Evolutionary conservation across 2,329 filamentous ascomycete genomes (phyloP), one percentile per base, ranked within the genome.

Genomic region (Beauveria asiatica): DNA sequence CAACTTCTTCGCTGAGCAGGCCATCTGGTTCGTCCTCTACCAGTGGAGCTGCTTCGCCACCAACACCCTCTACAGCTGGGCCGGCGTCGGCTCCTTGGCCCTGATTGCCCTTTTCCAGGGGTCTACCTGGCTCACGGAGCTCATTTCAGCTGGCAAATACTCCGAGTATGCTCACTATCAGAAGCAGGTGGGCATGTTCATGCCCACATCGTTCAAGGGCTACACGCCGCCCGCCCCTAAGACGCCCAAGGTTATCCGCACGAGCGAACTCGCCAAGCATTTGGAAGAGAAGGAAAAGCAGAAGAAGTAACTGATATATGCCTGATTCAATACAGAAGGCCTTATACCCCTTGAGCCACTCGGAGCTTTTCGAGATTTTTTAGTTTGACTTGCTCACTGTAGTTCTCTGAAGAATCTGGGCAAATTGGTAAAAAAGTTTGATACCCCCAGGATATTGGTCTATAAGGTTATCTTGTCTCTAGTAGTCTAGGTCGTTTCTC

Each of bases 1-100:
- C 52, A 99, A 99, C 73, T 99, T 97, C 70, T 85, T 89, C 5
- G 90, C 90, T 5, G 94, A 99, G 75, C 94, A 97, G 75, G 79
- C 85, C 33, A 85, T 97, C 67, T 99, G 94, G 94, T 80, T 96
- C 58, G 77, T 85, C 9, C 74, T 97, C 57, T 97, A 97, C 73
- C 83, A 90, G 68, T 99, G 93, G 94, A 85, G 83, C 65, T 93
- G 89, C 73, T 88, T 84, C 70, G 82, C 86, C 59, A 89, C 87
- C 37, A 82, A 85, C 59, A 84, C 80, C 1, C 78, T 87, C 46
- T 86, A 87, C 70, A 93, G 88, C 73, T 99, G 92, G 90, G 86
- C 89, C 1, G 84, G 83, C 54, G 71, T 83, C 10, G 94, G 93
- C 9, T 81, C 87, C 0, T 69, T 87, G 5, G 78, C 79, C 51